Evolutionary conservation across 805 yeast genomes (phyloP).

Genomic region (Maudiozyma saulgeensis): DNA sequence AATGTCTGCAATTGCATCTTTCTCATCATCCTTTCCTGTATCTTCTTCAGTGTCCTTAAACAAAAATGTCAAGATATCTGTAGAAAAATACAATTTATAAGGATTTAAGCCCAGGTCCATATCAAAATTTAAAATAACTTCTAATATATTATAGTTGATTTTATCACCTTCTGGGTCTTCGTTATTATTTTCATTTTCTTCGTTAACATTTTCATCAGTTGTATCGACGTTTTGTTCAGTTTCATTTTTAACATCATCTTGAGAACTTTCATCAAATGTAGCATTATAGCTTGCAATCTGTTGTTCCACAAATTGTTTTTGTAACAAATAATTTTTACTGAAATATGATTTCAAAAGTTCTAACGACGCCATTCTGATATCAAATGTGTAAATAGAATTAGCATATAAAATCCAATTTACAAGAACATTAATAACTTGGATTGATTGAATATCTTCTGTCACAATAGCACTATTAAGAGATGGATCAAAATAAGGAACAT

Average conservation of each 20-base stretch:
- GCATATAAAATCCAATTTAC: constrained; percentile 73
- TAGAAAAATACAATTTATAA: constrained; percentile 77
- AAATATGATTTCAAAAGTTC: constrained; percentile 60
- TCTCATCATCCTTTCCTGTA: constrained; percentile 37
- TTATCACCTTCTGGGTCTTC: background rate
- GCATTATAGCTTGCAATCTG: constrained; percentile 44
- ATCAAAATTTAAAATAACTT: constrained; percentile 67
- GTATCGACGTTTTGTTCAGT: constrained; percentile 4
- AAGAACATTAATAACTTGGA: constrained; percentile 69
- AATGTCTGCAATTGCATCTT: constrained; percentile 38
- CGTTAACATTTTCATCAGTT: background rate
- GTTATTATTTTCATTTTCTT: constrained; percentile 26
- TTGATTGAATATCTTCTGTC: constrained; percentile 20
- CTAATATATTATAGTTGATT: constrained; percentile 45
- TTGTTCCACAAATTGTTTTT: constrained; percentile 51
- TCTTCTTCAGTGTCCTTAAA: constrained; percentile 24
- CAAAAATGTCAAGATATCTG: constrained; percentile 52
- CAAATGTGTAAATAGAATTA: constrained; percentile 79
- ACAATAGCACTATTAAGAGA: constrained; percentile 28
- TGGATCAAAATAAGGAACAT: constrained; percentile 88
- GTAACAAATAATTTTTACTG: constrained; percentile 51
- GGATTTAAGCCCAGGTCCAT: constrained; percentile 69
- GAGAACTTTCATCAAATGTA: constrained; percentile 10
- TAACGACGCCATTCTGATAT: constrained; percentile 66
- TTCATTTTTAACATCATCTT: constrained; percentile 5